These are phyloP conservation scores for Heliamphora pulchella DNA, from an alignment of 179 eudicot genomes.

Conservation along the genomic window DNA sequence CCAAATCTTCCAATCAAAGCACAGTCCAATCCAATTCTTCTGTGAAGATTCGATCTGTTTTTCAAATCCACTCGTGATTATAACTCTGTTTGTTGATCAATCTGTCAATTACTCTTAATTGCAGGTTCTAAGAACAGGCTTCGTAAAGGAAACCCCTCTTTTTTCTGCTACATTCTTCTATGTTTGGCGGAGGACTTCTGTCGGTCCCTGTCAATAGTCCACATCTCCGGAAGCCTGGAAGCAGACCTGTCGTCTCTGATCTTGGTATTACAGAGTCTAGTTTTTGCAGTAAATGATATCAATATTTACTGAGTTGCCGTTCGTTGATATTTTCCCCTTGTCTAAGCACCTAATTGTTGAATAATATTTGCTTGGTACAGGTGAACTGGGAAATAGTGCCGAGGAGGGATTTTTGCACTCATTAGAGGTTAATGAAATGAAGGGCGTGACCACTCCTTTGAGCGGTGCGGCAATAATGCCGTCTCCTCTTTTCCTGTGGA, in stretches of 20 bases:
- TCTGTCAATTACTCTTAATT: neutral
- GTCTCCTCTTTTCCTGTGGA: slow-evolving; percentile 83
- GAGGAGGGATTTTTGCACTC: slow-evolving; percentile 44
- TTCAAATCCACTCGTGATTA: too few species aligned
- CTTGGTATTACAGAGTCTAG: slow-evolving; percentile 32
- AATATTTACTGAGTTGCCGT: neutral
- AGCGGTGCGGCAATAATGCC: slow-evolving; percentile 60
- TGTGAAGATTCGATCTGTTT: neutral
- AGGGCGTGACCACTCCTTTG: slow-evolving; percentile 54
- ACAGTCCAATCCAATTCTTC: neutral
- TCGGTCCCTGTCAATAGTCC: slow-evolving; percentile 57
- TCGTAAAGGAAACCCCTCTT: slow-evolving; percentile 8
- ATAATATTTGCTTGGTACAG: slow-evolving; percentile 16
- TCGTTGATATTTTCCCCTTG: neutral
- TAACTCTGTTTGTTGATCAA: too few species aligned
- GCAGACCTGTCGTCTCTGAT: slow-evolving; percentile 63
- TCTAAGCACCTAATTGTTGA: slow-evolving; percentile 5
- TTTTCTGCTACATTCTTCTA: slow-evolving; percentile 34
- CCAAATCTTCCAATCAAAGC: neutral
- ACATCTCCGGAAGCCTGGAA: slow-evolving; percentile 82
- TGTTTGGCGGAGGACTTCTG: slow-evolving; percentile 69
- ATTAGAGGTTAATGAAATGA: slow-evolving; percentile 61
- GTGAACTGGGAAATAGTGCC: slow-evolving; percentile 37
- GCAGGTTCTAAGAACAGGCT: slow-evolving; percentile 23
- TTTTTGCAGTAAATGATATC: neutral